Conservation (phyloP, 768 basidiomycete genomes). For the Cubamyces sp. region DNA sequence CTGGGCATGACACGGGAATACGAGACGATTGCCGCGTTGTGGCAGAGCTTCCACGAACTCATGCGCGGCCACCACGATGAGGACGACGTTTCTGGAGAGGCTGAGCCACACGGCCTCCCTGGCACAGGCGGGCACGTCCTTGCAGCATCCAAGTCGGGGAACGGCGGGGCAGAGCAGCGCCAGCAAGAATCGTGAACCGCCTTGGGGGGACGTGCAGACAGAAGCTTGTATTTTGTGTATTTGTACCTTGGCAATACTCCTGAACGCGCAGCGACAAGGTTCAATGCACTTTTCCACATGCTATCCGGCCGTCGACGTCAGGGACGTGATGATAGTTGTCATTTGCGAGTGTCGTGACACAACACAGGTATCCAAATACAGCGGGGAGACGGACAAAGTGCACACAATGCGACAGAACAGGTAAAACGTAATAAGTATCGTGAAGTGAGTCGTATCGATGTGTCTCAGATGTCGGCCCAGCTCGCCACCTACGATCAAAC, state of each 20-base stretch:
- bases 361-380: constrained; percentile 41
- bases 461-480: constrained; percentile 42
- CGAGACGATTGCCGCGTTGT: constrained; percentile 82
- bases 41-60: constrained; percentile 79
- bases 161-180: constrained; percentile 4
- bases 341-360: constrained; percentile 27
- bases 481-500: constrained; percentile 36
- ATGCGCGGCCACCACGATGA: constrained; percentile 53
- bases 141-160: constrained; percentile 25
- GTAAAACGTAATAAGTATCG: constrained; percentile 33
- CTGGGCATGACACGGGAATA: constrained; percentile 92
- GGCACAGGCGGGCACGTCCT: constrained; percentile 77
- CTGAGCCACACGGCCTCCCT: constrained; percentile 49
- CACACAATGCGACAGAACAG: constrained; percentile 28
- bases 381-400: constrained; percentile 13
- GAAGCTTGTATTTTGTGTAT: neutral
- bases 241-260: too few species aligned
- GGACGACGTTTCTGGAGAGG: constrained; percentile 24
- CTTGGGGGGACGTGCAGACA: neutral
- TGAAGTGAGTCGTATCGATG: constrained; percentile 18
- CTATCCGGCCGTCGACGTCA: neutral
- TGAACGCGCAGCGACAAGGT: too few species aligned
- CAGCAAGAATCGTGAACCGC: constrained; percentile 8
- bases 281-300: too few species aligned
- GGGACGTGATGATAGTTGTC: constrained; percentile 19